phyloP scores from a whole-genome alignment of 306 rosid genomes.

The Fragaria ananassa region DNA sequence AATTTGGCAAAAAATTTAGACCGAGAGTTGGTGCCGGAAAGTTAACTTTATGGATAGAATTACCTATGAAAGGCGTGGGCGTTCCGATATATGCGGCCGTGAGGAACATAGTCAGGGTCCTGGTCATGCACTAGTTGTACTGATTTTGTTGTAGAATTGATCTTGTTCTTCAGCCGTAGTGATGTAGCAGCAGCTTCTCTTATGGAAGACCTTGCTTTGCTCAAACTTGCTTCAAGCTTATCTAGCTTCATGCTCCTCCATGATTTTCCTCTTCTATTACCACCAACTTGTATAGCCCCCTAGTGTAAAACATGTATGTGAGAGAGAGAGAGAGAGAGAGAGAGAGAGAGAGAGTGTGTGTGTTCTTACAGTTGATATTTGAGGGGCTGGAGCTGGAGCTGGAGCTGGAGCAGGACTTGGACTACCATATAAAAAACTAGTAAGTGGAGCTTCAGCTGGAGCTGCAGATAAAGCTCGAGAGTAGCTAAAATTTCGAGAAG shows the following conservation, averaged over 20 bases:
- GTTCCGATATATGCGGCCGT: constrained; percentile 46
- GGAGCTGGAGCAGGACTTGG: neutral
- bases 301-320: neutral
- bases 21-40: neutral
- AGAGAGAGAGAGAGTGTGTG: neutral
- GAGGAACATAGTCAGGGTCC: constrained; percentile 53
- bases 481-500: neutral
- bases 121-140: neutral
- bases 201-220: constrained; percentile 40
- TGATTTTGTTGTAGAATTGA: neutral
- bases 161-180: neutral
- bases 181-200: constrained; percentile 39
- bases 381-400: neutral
- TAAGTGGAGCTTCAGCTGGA: neutral
- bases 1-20: neutral
- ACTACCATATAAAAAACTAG: neutral
- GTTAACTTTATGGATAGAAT: neutral
- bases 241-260: constrained; percentile 15
- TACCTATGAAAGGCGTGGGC: constrained; percentile 52
- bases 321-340: neutral
- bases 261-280: neutral
- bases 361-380: neutral
- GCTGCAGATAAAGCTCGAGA: neutral
- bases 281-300: neutral
- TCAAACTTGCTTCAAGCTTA: constrained; percentile 39